Conservation (phyloP, 1,284 basidiomycete genomes). For the Trametes hirsuta region DNA sequence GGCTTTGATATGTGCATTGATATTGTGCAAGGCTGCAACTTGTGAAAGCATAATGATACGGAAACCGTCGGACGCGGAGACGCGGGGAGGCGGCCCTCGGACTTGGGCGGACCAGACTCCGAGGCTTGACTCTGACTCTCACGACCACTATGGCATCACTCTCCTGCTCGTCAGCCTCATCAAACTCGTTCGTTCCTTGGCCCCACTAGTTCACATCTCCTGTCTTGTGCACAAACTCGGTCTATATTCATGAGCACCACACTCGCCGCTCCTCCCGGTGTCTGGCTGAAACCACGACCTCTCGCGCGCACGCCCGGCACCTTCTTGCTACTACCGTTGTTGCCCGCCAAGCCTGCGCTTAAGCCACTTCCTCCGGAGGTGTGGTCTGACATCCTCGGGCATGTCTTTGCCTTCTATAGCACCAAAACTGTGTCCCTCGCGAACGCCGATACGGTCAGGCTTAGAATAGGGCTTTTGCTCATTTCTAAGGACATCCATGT, state of each 20-base stretch:
- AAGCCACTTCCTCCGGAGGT: constrained; percentile 70
- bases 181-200: background rate
- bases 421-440: background rate
- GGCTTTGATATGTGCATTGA: too few relatives aligned
- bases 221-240: background rate
- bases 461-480: constrained; percentile 44
- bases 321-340: constrained; percentile 68
- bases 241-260: constrained; percentile 9
- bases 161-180: background rate
- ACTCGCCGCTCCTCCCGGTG: constrained; percentile 3
- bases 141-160: constrained; percentile 13
- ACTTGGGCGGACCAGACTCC: constrained; percentile 7
- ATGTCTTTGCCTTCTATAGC: constrained; percentile 44
- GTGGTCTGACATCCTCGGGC: constrained; percentile 65
- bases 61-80: background rate
- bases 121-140: constrained; percentile 2
- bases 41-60: too few relatives aligned
- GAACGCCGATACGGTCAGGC: constrained; percentile 13
- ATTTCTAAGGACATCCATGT: constrained; percentile 79
- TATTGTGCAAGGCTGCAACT: too few relatives aligned
- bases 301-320: constrained; percentile 51
- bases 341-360: constrained; percentile 53
- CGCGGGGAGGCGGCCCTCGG: constrained; percentile 11
- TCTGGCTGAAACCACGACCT: constrained; percentile 45
- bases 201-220: constrained; percentile 1